phyloP scores from a whole-genome alignment of 2,329 filamentous ascomycete genomes.

The Dactylellina leptospora region DNA sequence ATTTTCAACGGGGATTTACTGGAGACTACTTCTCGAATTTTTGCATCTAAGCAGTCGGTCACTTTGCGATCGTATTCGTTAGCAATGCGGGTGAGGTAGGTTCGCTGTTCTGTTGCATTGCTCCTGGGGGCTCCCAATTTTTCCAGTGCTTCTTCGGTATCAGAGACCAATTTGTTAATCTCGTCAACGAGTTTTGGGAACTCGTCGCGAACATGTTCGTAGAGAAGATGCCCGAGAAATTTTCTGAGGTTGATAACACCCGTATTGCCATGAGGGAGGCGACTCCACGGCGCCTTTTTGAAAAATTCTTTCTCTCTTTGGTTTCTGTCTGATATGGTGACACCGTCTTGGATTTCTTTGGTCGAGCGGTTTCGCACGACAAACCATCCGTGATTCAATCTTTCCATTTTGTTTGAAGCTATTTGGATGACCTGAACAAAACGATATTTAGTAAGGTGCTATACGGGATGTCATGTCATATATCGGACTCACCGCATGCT shows the following conservation, averaged over 20 bases:
- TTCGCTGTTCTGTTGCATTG: slow-evolving; percentile 59
- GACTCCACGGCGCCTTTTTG: slow-evolving; percentile 54
- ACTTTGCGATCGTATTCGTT: slow-evolving; percentile 60
- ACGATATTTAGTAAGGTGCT: not conserved
- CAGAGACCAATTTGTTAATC: slow-evolving; percentile 59
- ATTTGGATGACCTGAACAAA: slow-evolving; percentile 37
- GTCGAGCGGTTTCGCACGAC: slow-evolving; percentile 56
- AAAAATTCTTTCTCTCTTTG: slow-evolving; percentile 56
- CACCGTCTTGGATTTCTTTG: slow-evolving; percentile 54
- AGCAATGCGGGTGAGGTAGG: slow-evolving; percentile 60
- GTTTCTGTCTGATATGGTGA: slow-evolving; percentile 53
- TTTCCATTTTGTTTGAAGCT: slow-evolving; percentile 31
- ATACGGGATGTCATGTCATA: not conserved
- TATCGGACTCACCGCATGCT: slow-evolving; percentile 30
- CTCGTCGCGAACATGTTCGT: slow-evolving; percentile 61
- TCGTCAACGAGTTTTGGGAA: slow-evolving; percentile 64
- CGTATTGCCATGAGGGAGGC: slow-evolving; percentile 58
- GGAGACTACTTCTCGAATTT: slow-evolving; percentile 60
- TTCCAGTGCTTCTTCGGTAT: slow-evolving; percentile 57
- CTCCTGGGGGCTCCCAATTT: slow-evolving; percentile 59
- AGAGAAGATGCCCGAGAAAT: slow-evolving; percentile 62
- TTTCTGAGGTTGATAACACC: slow-evolving; percentile 61
- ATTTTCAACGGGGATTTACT: slow-evolving; percentile 55
- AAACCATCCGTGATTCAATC: slow-evolving; percentile 56
- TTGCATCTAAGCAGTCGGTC: slow-evolving; percentile 58